Base-by-base conservation (phyloP, 441 rosid species). In the Bocquillonia castaneifolia region DNA sequence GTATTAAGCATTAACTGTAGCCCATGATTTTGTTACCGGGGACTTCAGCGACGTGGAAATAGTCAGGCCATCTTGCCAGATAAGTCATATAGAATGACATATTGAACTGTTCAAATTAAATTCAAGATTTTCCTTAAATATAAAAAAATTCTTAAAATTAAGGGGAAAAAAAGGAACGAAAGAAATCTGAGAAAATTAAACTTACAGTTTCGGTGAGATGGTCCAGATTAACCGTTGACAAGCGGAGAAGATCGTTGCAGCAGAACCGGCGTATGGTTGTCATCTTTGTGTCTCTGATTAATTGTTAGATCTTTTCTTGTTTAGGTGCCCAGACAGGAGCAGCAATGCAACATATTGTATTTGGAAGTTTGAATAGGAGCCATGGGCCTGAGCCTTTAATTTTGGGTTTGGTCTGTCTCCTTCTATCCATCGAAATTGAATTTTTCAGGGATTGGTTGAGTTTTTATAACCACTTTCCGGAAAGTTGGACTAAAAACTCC, bases 41-140 rank as follows among this genome's bases (percentile, higher is more conserved):
- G 61, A 75, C 94, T 80, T 94, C 92, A 12, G 99, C 89, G 17
- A 94, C 94, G 72, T 90, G 97, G 68, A 92, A 95, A 78, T 89
- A 92, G 72, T 95, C 97, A 1, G 96, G 98, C 96, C 96, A 92
- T 67, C 97, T 83, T 59, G 98, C 98, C 81, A 95, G 75, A 80
- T 92, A 95, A 59, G 95, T 90, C 99, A 92, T 89, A 76, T 95
- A 95, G 69, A 90, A 92, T 2, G 96, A 88, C 99, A 94, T 90
- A 63, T 92, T 94, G 77, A 94, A 94, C 98, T 94, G 83, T n/a
- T n/a, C n/a, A n/a, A n/a, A n/a, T n/a, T n/a, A n/a, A n/a, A n/a
- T n/a, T n/a, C n/a, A n/a, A n/a, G n/a, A n/a, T n/a, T n/a, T n/a
- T n/a, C n/a, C n/a, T n/a, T 23, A 45, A 17, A 71, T 12, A 31